Evolutionary conservation across 73 alveolate species (phyloP).

Genomic region (Tetrahymena malaccensis): DNA sequence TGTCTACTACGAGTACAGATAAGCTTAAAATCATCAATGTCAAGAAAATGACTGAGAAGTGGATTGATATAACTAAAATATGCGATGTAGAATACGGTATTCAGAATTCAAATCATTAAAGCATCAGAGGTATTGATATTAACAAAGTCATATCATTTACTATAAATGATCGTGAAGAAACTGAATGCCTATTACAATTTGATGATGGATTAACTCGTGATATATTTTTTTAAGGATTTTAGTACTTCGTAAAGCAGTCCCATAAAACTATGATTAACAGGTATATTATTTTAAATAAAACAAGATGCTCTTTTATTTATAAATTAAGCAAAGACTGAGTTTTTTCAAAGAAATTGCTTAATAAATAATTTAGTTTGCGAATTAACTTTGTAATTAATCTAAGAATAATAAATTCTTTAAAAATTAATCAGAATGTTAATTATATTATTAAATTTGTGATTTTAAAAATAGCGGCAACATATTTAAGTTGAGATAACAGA

Average conservation of each 20-base stretch:
- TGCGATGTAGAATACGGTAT: not conserved
- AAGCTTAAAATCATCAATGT: not conserved
- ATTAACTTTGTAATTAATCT: too few relatives aligned
- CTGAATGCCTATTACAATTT: not conserved
- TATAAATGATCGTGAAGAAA: not conserved
- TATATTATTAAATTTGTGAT: too few relatives aligned
- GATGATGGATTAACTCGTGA: not conserved
- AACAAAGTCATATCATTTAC: not conserved
- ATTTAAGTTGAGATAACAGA: not conserved
- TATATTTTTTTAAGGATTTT: not conserved
- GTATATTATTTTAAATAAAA: not conserved
- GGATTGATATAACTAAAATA: not conserved
- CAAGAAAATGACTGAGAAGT: not conserved
- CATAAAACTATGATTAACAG: not conserved
- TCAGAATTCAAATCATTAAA: not conserved
- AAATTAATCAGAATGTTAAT: not conserved
- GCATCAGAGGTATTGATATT: not conserved
- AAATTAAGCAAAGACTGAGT: not conserved
- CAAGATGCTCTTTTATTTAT: not conserved
- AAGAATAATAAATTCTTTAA: too few relatives aligned
- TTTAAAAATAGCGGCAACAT: not conserved
- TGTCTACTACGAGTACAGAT: not conserved
- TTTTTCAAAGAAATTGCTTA: not conserved
- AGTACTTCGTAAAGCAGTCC: not conserved
- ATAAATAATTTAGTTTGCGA: too few relatives aligned